phyloP scores from a whole-genome alignment of 768 basidiomycete species.

The Hygrocybe coccinea region DNA sequence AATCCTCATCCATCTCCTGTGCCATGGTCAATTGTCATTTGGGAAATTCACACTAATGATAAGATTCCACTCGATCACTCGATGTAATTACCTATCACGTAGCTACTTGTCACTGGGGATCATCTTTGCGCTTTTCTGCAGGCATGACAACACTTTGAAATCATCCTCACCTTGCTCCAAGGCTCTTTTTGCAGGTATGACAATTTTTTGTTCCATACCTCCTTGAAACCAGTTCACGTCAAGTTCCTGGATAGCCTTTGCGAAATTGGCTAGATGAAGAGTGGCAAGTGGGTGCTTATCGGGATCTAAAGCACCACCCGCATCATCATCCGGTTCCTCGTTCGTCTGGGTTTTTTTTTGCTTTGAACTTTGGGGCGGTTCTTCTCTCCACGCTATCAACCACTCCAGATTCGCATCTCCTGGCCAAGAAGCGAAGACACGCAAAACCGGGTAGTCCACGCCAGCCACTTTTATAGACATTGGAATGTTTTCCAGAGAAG shows the following conservation, averaged over 20 bases:
- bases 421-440: slow-evolving; percentile 7
- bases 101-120: background rate
- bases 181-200: background rate
- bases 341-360: background rate
- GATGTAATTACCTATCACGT: too few species aligned
- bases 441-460: slow-evolving; percentile 3
- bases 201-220: slow-evolving; percentile 2
- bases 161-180: background rate
- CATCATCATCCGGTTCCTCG: background rate
- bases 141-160: background rate
- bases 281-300: slow-evolving; percentile 4
- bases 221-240: background rate
- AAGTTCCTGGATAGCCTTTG: background rate
- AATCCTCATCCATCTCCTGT: too few species aligned
- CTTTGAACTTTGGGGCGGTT: background rate
- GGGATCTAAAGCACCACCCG: background rate
- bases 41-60: too few species aligned
- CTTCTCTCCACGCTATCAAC: background rate
- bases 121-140: background rate
- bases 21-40: too few species aligned
- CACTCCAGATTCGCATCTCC: slow-evolving; percentile 3
- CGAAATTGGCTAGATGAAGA: slow-evolving; percentile 6
- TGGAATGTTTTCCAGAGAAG: background rate
- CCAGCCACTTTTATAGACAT: background rate
- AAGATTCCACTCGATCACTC: too few species aligned